Conservation (phyloP, 305 asterid species). For the Solanum hybrid region DNA sequence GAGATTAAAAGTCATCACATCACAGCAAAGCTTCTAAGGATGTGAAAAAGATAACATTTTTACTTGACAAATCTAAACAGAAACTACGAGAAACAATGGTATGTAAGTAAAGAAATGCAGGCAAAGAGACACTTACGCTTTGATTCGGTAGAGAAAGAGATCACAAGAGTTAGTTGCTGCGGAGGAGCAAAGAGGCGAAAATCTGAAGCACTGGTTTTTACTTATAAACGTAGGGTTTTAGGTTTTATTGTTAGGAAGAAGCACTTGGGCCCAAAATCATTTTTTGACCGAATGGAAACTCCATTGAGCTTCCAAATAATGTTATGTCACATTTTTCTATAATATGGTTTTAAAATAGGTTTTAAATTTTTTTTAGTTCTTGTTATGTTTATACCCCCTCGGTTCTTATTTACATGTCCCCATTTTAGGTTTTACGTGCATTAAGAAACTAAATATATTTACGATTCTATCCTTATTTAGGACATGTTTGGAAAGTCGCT, state of each 20-base stretch:
- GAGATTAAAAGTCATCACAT: neutral
- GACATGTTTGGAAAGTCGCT: no score
- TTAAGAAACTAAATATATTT: neutral
- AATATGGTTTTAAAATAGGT: neutral
- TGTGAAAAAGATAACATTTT: neutral
- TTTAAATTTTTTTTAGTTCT: neutral
- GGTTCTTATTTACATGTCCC: neutral
- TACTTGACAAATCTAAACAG: neutral
- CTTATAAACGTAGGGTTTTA: neutral
- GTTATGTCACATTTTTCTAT: neutral
- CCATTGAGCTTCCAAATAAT: no score
- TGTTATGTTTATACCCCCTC: neutral
- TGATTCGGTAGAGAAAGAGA: neutral
- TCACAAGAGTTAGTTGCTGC: neutral
- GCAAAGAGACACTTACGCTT: neutral
- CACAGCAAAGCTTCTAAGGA: neutral
- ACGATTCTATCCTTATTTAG: no score
- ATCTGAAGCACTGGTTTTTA: neutral
- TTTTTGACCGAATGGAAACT: no score
- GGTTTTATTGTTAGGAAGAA: neutral
- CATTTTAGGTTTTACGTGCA: no score
- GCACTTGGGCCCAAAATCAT: neutral
- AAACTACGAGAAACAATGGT: neutral
- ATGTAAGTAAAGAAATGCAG: neutral
- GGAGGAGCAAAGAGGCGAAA: neutral